Evolutionary conservation across 2,329 filamentous ascomycete species (phyloP).

Genomic region (Truncatella angustata): DNA sequence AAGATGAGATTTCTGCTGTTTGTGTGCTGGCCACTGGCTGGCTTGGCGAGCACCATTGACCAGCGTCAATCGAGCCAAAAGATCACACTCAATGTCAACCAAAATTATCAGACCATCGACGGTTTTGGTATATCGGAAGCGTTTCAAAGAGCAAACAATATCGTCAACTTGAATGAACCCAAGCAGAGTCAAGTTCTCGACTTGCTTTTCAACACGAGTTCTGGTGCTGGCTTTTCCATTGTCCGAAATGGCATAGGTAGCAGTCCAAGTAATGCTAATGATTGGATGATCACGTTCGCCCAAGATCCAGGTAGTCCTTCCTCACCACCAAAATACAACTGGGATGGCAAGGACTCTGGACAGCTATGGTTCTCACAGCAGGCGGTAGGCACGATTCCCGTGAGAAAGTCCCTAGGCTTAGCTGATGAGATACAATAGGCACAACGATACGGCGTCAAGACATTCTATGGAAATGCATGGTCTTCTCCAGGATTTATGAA

Average conservation of each 20-base stretch:
- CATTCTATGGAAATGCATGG: conserved; percentile 39
- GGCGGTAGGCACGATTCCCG: conserved; percentile 8
- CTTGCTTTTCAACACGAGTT: conserved; percentile 31
- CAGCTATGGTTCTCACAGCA: conserved; percentile 13
- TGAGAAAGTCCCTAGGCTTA: background rate
- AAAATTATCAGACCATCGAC: conserved; percentile 38
- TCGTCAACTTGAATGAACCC: conserved; percentile 21
- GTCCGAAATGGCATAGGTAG: conserved; percentile 35
- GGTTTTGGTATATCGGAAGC: conserved; percentile 39
- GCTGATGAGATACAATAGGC: conserved; percentile 1
- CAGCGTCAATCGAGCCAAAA: background rate
- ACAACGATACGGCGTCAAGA: conserved; percentile 37
- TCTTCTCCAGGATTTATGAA: conserved; percentile 33
- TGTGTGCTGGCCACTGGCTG: background rate
- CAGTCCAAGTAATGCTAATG: conserved; percentile 27
- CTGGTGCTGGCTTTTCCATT: conserved; percentile 34
- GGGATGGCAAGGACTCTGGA: conserved; percentile 12
- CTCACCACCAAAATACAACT: conserved; percentile 10
- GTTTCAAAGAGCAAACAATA: conserved; percentile 36
- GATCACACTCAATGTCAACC: conserved; percentile 8
- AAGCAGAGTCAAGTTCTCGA: conserved; percentile 31
- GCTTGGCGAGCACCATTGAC: background rate
- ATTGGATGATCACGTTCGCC: conserved; percentile 18
- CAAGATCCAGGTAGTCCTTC: conserved; percentile 11
- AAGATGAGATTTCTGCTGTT: too few species aligned